Base-by-base conservation (phyloP, 2,329 filamentous ascomycete species). In the Dothideomycetidae sp. region DNA sequence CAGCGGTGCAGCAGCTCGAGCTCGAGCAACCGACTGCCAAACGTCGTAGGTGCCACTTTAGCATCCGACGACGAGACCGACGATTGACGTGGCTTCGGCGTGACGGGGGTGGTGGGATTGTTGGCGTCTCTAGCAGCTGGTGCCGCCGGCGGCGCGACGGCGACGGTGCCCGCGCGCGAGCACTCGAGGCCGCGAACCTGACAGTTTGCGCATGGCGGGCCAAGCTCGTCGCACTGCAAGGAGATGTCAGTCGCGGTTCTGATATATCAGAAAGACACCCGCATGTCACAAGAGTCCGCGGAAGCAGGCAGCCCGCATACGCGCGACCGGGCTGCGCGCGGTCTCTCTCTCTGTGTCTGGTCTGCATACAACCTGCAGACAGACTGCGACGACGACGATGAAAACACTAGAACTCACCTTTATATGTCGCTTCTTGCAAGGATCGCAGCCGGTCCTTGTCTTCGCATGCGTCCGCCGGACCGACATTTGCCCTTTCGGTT, bases 1-100 rank as follows among this genome's bases (percentile, higher is more conserved):
- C 36, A 38, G 36, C 36, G 36, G 36, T 38, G 36, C 14, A 38
- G 36, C 28, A 38, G 36, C 19, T 38, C 36, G 16, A 38, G 36
- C 26, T 38, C 36, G 29, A 38, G 36, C 10, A 38, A 30, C 12
- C 29, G 29, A 19, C 15, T 26, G 29, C 21, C 21, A n/a, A 26
- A 26, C 7, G 21, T 7, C n/a, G 21, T 26, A n/a, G 21, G n/a
- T n/a, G 21, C 21, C n/a, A n/a, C n/a, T n/a, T n/a, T n/a, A n/a
- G n/a, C n/a, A n/a, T n/a, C n/a, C 7, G 21, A 7, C n/a, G 7
- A 7, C n/a, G 21, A 7, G 7, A n/a, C 21, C 7, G 7, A 7
- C n/a, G 21, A 26, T n/a, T 26, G 21, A n/a, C 21, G 21, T 26
- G 21, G 21, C 21, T 7, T 7, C 7, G 21, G 21, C 21, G 21